phyloP scores from a whole-genome alignment of 805 yeast species.

The Wickerhamiella azymoides region DNA sequence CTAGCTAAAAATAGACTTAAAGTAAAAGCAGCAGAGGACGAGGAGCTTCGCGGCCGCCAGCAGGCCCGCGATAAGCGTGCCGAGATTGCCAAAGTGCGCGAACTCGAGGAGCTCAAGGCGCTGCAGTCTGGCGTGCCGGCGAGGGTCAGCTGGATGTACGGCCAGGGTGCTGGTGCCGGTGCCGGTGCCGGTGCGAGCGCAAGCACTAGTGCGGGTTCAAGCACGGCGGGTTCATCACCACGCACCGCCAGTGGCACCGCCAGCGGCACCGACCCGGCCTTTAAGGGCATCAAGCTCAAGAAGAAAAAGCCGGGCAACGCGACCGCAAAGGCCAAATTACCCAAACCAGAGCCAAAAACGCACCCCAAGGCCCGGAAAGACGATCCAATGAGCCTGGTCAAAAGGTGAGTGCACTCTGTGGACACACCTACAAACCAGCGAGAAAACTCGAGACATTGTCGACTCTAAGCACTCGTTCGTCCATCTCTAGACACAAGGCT shows the following conservation, averaged over 20 bases:
- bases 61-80: slow-evolving; percentile 47
- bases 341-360: not conserved
- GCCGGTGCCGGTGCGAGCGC: slow-evolving; percentile 32
- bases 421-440: not conserved
- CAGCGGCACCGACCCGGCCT: not conserved
- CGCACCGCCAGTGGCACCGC: not conserved
- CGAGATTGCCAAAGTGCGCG: slow-evolving; percentile 50
- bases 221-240: slow-evolving; percentile 22
- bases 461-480: slow-evolving; percentile 7
- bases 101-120: slow-evolving; percentile 40
- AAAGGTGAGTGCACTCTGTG: not conserved
- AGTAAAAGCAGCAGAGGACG: slow-evolving; percentile 74
- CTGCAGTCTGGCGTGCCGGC: slow-evolving; percentile 32
- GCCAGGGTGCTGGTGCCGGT: slow-evolving; percentile 7
- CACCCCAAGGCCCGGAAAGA: not conserved
- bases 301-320: not conserved
- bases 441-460: slow-evolving; percentile 1
- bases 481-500: slow-evolving; percentile 8
- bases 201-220: slow-evolving; percentile 36
- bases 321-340: not conserved
- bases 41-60: slow-evolving; percentile 54
- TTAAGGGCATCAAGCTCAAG: not conserved
- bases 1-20: slow-evolving; percentile 69
- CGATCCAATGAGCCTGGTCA: slow-evolving; percentile 1
- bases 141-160: slow-evolving; percentile 78